These are phyloP conservation scores for Thyridium curvatum DNA, from an alignment of 2,329 filamentous ascomycete genomes.

Conservation along the genomic window DNA sequence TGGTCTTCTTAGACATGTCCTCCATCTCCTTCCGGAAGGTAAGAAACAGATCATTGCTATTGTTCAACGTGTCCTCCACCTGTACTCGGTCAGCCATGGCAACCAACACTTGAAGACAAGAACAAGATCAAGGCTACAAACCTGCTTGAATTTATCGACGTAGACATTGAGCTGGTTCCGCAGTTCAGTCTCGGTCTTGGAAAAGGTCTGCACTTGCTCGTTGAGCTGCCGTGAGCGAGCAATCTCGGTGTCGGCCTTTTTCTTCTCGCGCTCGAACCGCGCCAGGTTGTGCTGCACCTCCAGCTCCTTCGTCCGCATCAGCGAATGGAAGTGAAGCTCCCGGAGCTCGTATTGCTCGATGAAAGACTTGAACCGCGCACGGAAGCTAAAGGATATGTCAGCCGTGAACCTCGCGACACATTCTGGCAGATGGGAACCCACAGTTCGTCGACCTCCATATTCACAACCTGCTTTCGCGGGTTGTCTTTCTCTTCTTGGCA, in stretches of 20 bases:
- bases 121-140: conserved; percentile 37
- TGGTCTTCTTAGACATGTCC: conserved; percentile 99
- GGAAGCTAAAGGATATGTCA: conserved; percentile 50
- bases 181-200: conserved; percentile 90
- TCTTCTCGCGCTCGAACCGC: conserved; percentile 84
- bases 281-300: conserved; percentile 91
- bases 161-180: conserved; percentile 96
- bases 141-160: conserved; percentile 99
- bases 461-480: conserved; percentile 71
- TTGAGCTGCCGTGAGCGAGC: conserved; percentile 79
- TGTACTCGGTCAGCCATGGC: conserved; percentile 33
- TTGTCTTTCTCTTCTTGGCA: conserved; percentile 83
- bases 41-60: conserved; percentile 94
- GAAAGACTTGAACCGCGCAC: conserved; percentile 85
- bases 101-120: conserved; percentile 14
- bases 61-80: conserved; percentile 98
- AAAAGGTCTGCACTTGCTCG: conserved; percentile 88
- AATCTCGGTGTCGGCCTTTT: conserved; percentile 75
- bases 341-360: conserved; percentile 95
- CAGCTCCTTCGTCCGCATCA: conserved; percentile 89
- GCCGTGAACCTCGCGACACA: background rate
- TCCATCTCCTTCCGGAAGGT: conserved; percentile 99
- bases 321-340: conserved; percentile 86
- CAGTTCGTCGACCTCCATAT: conserved; percentile 86
- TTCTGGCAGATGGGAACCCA: conserved; percentile 35